Conservation (phyloP, 2,329 filamentous ascomycete species). For the Cercospora citrullina region DNA sequence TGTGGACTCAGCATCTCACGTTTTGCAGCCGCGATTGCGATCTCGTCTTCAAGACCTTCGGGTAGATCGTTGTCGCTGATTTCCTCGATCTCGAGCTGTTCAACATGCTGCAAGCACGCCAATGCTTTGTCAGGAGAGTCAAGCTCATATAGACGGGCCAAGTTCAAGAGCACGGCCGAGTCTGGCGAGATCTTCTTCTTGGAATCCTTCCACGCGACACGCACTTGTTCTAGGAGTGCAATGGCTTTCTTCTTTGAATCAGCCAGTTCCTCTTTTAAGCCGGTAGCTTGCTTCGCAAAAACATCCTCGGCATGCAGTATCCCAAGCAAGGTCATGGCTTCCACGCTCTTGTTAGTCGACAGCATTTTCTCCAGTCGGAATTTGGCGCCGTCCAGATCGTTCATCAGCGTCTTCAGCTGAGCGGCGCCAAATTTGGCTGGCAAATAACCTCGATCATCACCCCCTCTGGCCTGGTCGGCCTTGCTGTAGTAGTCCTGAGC, state of each 20-base stretch:
- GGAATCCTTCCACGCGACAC: constrained; percentile 86
- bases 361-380: constrained; percentile 92
- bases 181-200: constrained; percentile 82
- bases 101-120: constrained; percentile 87
- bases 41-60: constrained; percentile 37
- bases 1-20: constrained; percentile 83
- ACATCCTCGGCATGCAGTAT: constrained; percentile 94
- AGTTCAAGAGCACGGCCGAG: constrained; percentile 82
- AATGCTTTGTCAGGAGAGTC: constrained; percentile 87
- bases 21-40: constrained; percentile 51
- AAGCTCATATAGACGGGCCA: constrained; percentile 85
- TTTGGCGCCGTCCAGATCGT: constrained; percentile 88
- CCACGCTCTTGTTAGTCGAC: constrained; percentile 63
- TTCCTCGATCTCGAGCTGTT: constrained; percentile 82
- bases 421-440: constrained; percentile 94
- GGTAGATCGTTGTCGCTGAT: constrained; percentile 70
- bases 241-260: constrained; percentile 85
- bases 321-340: constrained; percentile 88
- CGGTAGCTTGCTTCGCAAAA: constrained; percentile 71
- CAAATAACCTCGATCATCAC: constrained; percentile 84
- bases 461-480: constrained; percentile 88
- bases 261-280: constrained; percentile 81
- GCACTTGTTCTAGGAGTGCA: constrained; percentile 77
- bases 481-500: constrained; percentile 85
- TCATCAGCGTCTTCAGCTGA: constrained; percentile 80